phyloP scores from a whole-genome alignment of 2,329 filamentous ascomycete species.

The Chlorencoelia australis region DNA sequence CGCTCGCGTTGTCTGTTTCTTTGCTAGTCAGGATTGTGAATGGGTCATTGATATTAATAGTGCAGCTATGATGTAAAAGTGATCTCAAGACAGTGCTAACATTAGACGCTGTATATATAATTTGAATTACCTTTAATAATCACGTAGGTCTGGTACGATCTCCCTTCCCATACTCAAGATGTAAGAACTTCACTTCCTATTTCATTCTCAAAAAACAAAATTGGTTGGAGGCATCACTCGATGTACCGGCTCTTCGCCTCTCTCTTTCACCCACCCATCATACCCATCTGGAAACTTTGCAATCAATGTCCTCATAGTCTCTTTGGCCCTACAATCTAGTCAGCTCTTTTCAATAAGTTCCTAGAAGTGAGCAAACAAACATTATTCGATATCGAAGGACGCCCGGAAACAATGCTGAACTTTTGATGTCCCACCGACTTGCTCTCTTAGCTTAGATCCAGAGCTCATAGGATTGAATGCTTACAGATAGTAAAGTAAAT shows the following conservation, averaged over 20 bases:
- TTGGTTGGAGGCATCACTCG: conserved; percentile 2
- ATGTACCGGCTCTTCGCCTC: conserved; percentile 2
- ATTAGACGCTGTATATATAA: no score
- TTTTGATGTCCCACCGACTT: conserved; percentile 7
- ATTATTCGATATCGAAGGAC: conserved; percentile 5
- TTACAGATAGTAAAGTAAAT: conserved; percentile 5
- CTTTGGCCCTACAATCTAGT: conserved; percentile 6
- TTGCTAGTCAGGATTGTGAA: conserved; percentile 47
- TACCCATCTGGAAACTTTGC: conserved; percentile 6
- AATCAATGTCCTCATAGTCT: conserved; percentile 6
- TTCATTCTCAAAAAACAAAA: no score
- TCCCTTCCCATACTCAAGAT: no score
- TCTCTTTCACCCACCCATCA: conserved; percentile 2
- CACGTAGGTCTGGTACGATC: no score
- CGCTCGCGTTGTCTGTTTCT: conserved; percentile 52
- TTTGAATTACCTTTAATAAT: no score
- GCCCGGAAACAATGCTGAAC: conserved; percentile 5
- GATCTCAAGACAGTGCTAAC: no score
- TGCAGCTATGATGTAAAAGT: conserved; percentile 17
- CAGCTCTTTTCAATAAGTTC: no score
- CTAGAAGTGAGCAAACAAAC: not conserved
- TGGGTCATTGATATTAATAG: conserved; percentile 20
- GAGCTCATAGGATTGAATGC: no score
- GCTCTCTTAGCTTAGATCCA: no score
- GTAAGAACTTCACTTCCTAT: no score